Percentiles rank a stretch among this genome's conserved stretches.
Conservation (phyloP, 2,329 filamentous ascomycete genomes). For the Talaromyces amestolkiae region DNA sequence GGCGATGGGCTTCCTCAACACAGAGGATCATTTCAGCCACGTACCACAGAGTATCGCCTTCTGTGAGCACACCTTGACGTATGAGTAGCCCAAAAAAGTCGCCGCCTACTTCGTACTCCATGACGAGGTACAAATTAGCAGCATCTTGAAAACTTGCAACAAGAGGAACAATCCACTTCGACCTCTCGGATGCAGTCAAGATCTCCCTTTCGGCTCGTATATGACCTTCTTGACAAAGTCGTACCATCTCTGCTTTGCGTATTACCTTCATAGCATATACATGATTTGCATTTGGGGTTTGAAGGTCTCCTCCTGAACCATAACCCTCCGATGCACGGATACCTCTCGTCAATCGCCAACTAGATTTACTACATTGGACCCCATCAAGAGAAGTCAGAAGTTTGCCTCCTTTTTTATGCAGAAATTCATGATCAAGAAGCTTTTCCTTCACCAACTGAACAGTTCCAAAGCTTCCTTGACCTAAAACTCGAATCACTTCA, state of each 20-base stretch:
- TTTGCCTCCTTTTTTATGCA: constrained; percentile 17
- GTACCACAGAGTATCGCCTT: constrained; percentile 79
- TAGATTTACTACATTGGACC: constrained; percentile 10
- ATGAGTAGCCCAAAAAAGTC: constrained; percentile 88
- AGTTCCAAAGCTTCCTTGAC: constrained; percentile 92
- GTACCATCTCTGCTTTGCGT: constrained; percentile 87
- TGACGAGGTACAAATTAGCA: constrained; percentile 82
- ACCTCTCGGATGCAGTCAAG: constrained; percentile 82
- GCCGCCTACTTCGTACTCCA: constrained; percentile 97
- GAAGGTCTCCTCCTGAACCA: constrained; percentile 20
- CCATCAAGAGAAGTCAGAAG: constrained; percentile 20
- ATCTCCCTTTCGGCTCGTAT: constrained; percentile 89
- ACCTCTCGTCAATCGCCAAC: background rate
- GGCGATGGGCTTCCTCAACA: constrained; percentile 84
- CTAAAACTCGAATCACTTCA: constrained; percentile 75
- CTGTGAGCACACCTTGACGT: constrained; percentile 76
- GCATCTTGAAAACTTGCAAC: constrained; percentile 86
- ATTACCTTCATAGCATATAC: constrained; percentile 98
- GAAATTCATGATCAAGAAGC: background rate
- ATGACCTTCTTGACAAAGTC: constrained; percentile 88
- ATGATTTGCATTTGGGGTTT: constrained; percentile 43
- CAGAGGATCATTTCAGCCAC: constrained; percentile 94
- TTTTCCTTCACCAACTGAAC: constrained; percentile 80
- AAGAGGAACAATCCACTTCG: constrained; percentile 83
- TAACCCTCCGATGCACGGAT: background rate